phyloP scores from a whole-genome alignment of 78 protist genomes.

The Dictyostelium discoideum region DNA sequence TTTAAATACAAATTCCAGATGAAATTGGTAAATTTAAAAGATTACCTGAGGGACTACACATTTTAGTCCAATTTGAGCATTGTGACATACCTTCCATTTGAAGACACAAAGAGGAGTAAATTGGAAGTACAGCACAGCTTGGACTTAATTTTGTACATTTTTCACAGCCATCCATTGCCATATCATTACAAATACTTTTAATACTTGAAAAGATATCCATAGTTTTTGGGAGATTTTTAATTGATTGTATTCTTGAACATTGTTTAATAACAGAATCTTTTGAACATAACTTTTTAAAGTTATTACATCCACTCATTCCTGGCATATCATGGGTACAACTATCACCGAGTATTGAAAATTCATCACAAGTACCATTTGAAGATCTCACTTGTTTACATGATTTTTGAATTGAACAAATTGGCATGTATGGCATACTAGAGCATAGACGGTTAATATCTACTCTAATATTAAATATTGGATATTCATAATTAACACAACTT shows the following conservation, averaged over 20 bases:
- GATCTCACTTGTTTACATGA: not conserved
- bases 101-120: slow-evolving; percentile 38
- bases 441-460: slow-evolving; percentile 33
- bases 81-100: slow-evolving; percentile 41
- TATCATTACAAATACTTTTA: slow-evolving; percentile 23
- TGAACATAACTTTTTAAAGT: not conserved
- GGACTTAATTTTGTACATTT: not conserved
- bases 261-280: slow-evolving; percentile 3
- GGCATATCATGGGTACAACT: slow-evolving; percentile 50
- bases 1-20: not conserved
- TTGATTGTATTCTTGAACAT: not conserved
- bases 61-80: slow-evolving; percentile 11
- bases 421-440: slow-evolving; percentile 25
- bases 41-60: not conserved
- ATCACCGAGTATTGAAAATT: slow-evolving; percentile 31
- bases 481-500: slow-evolving; percentile 12
- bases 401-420: slow-evolving; percentile 19
- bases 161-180: slow-evolving; percentile 30
- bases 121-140: not conserved
- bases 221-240: not conserved
- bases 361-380: not conserved
- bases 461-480: not conserved
- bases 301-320: slow-evolving; percentile 44
- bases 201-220: not conserved
- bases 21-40: not conserved